These are phyloP conservation scores for Aspergillus bertholletiae DNA, from an alignment of 495 filamentous ascomycete genomes.

Conservation along the genomic window DNA sequence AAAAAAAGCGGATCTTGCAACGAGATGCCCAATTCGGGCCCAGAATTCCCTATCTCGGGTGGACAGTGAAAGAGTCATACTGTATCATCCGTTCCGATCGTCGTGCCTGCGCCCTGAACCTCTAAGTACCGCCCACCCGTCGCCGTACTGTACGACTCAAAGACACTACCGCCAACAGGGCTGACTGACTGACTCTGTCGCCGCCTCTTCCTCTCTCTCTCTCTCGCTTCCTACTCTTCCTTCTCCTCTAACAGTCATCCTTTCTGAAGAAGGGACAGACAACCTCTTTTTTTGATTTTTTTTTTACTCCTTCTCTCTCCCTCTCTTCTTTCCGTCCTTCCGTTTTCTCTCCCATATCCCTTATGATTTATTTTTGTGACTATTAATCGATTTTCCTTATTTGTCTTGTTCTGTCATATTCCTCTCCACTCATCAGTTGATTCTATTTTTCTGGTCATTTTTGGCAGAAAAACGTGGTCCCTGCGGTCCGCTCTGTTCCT, in stretches of 20 bases:
- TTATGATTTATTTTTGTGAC: constrained; percentile 1
- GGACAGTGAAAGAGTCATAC: constrained; percentile 1
- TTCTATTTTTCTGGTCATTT: constrained; percentile 5
- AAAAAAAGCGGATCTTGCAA: background rate
- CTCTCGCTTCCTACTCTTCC: constrained; percentile 6
- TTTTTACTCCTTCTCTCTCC: background rate
- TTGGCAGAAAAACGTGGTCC: constrained; percentile 16
- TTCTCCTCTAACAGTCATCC: background rate
- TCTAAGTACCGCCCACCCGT: constrained; percentile 6
- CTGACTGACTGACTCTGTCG: constrained; percentile 3
- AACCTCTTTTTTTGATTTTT: constrained; percentile 8
- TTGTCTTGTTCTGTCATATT: background rate
- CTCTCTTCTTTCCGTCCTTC: background rate
- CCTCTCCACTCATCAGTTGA: constrained; percentile 2
- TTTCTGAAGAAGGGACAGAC: background rate
- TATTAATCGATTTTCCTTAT: background rate
- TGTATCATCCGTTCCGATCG: background rate
- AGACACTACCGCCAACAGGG: constrained; percentile 9
- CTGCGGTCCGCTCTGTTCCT: constrained; percentile 17
- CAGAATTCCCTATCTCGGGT: background rate
- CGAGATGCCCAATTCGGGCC: background rate
- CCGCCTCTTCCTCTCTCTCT: constrained; percentile 5
- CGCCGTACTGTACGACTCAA: background rate
- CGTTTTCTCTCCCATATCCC: too few species aligned
- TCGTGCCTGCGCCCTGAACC: background rate